Evolutionary conservation across 805 yeast species (phyloP).

Genomic region (Suhomyces xylopsoci): DNA sequence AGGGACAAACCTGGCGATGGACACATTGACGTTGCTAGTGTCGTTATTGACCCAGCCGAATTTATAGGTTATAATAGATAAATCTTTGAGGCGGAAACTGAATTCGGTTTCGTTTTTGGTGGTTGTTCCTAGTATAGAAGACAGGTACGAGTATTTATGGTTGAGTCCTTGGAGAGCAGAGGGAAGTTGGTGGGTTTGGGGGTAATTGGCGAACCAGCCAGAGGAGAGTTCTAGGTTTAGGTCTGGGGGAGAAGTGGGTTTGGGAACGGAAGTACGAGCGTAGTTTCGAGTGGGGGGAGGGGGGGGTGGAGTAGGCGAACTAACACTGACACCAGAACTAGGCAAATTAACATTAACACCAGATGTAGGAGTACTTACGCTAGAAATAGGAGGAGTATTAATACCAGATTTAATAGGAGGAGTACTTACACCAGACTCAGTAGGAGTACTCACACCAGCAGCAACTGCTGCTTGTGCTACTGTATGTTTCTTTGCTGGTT

Average conservation of each 20-base stretch:
- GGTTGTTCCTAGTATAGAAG: slow-evolving; percentile 8
- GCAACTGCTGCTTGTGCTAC: too few relatives aligned
- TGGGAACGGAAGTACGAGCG: slow-evolving; percentile 11
- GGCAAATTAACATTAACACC: too few relatives aligned
- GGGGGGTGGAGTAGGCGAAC: slow-evolving; percentile 19
- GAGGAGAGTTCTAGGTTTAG: slow-evolving; percentile 42
- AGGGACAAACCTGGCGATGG: slow-evolving; percentile 33
- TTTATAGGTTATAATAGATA: slow-evolving; percentile 33
- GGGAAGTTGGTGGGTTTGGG: slow-evolving; percentile 32
- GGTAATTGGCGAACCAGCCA: slow-evolving; percentile 45
- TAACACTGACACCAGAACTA: neutral
- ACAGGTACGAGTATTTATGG: slow-evolving; percentile 22
- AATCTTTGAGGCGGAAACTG: slow-evolving; percentile 41
- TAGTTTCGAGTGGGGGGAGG: slow-evolving; percentile 33
- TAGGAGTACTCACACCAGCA: too few relatives aligned
- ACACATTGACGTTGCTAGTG: slow-evolving; percentile 17
- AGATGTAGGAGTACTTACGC: too few relatives aligned
- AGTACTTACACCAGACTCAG: too few relatives aligned
- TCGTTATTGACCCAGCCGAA: slow-evolving; percentile 40
- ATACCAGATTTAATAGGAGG: too few relatives aligned
- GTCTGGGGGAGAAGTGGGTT: slow-evolving; percentile 26
- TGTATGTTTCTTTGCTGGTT: neutral
- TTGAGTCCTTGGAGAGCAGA: slow-evolving; percentile 33
- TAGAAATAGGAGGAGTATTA: too few relatives aligned
- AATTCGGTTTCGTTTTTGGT: slow-evolving; percentile 21